Percentiles rank a stretch among this genome's conserved stretches.
Evolutionary conservation across 2,329 filamentous ascomycete species (phyloP).

Genomic region (Arthrobotrys pseudoclavata): DNA sequence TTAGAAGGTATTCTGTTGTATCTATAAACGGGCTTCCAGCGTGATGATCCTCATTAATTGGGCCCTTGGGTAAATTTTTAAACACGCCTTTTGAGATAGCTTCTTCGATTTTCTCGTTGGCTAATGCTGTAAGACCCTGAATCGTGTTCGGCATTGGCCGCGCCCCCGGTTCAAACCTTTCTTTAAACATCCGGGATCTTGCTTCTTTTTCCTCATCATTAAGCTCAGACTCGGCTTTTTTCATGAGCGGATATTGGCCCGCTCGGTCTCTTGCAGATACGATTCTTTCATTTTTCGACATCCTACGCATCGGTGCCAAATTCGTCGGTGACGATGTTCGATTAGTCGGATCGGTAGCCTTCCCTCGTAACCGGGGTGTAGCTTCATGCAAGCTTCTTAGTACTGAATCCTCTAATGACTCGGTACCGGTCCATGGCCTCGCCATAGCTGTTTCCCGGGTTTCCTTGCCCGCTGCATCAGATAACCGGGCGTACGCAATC

Average conservation of each 20-base stretch:
- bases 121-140: constrained; percentile 82
- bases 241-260: constrained; percentile 70
- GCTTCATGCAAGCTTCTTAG: constrained; percentile 88
- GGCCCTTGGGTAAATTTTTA: constrained; percentile 79
- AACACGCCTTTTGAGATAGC: constrained; percentile 94
- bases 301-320: constrained; percentile 44
- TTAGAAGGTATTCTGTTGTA: constrained; percentile 97
- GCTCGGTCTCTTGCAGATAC: constrained; percentile 73
- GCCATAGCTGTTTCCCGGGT: constrained; percentile 78
- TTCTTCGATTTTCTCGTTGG: constrained; percentile 93
- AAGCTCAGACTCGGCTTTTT: constrained; percentile 71
- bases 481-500: constrained; percentile 70
- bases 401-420: constrained; percentile 80
- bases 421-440: constrained; percentile 82
- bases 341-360: constrained; percentile 62
- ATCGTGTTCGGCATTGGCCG: constrained; percentile 81
- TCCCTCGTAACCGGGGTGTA: constrained; percentile 77
- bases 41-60: constrained; percentile 83
- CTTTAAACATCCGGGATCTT: constrained; percentile 79
- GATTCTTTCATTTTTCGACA: constrained; percentile 64
- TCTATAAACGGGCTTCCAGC: constrained; percentile 91
- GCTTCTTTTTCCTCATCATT: constrained; percentile 80
- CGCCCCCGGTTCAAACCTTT: constrained; percentile 81
- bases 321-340: constrained; percentile 62
- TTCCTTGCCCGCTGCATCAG: constrained; percentile 75